Base-by-base conservation (phyloP, 257 asterid species). In the Cordia subcordata region DNA sequence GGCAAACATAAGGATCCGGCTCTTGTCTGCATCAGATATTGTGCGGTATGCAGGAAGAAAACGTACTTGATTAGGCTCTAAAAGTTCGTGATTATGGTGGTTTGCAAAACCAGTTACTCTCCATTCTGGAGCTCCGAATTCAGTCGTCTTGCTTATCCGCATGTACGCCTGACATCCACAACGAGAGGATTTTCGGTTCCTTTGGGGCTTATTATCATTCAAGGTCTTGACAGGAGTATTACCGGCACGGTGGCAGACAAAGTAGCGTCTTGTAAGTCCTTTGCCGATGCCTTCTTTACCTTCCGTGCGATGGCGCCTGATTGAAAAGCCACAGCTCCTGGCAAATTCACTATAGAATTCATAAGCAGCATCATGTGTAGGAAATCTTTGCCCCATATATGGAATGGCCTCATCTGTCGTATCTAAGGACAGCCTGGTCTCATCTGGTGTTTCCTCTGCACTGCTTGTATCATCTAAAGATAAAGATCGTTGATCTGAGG, bases 271-370 rank as follows among this genome's bases (percentile, higher is more conserved):
- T 0, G 94, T 93, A 61, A 93, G 91, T 37, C 99, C 99, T 79
- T 89, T 93, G n/a, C 99, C 99, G 27, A 93, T 84, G 14, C 99
- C 99, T 58, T 85, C 96, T 75, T 89, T 93, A 33, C 99, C 99
- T 78, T 93, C 99, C 19, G 99, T 93, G 0, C 97, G 77, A 58
- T 93, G 97, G 13, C 99, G 95, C 72, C 99, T 76, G 49, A 89
- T 93, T 14, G 99, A 93, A 67, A 93, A 93, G 56, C 99, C 99
- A 67, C 96, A 81, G 8, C 76, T 75, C 67, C 79, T 89, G 4
- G 97, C 97, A 55, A 86, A 93, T 51, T 86, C 99, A 63, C 82
- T 79, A 54, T 93, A 93, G 83, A 78, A 83, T 60, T 93, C 96
- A 60, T 93, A 93, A 51, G 97, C 99, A 68, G 87, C 86, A 62